These are phyloP conservation scores for Auxenochlorella pyrenoidosa DNA, from an alignment of 139 green algal genomes.

Conservation along the genomic window DNA sequence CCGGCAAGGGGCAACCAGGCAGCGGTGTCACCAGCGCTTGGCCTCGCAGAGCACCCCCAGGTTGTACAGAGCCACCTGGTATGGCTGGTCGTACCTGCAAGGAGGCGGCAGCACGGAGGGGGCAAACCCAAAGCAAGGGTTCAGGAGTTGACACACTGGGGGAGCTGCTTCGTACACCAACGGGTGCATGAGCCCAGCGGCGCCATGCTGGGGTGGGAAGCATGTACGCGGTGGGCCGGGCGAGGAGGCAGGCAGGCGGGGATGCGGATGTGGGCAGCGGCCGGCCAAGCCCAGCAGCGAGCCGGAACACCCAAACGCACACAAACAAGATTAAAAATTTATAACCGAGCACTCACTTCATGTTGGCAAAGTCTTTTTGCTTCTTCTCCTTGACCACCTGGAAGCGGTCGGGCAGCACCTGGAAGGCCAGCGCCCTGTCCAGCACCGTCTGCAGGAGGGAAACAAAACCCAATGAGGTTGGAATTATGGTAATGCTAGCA, in stretches of 20 bases:
- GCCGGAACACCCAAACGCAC: too few species aligned
- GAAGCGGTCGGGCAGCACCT: constrained; percentile 77
- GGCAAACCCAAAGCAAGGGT: too few species aligned
- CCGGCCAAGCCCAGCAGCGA: too few species aligned
- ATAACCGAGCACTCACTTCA: too few species aligned
- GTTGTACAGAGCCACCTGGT: constrained; percentile 85
- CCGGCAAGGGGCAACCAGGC: too few species aligned
- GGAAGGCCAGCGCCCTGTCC: constrained; percentile 61
- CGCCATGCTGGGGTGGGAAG: background rate
- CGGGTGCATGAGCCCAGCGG: background rate
- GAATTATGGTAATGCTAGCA: too few species aligned
- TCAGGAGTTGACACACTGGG: too few species aligned
- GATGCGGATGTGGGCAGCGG: background rate
- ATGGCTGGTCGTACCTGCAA: constrained; percentile 82
- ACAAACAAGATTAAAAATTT: too few species aligned
- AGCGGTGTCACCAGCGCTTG: constrained; percentile 54
- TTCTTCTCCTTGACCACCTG: constrained; percentile 68
- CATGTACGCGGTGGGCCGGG: too few species aligned
- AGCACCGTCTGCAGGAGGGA: constrained; percentile 66
- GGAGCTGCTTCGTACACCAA: too few species aligned
- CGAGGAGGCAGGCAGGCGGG: background rate
- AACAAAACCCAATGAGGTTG: too few species aligned
- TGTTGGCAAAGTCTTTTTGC: constrained; percentile 48
- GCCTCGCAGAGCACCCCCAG: constrained; percentile 55
- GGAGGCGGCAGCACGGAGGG: background rate